Evolutionary conservation across 1,284 basidiomycete genomes (phyloP), one percentile per base, ranked within the genome.

Genomic region (Trametes hirsuta): DNA sequence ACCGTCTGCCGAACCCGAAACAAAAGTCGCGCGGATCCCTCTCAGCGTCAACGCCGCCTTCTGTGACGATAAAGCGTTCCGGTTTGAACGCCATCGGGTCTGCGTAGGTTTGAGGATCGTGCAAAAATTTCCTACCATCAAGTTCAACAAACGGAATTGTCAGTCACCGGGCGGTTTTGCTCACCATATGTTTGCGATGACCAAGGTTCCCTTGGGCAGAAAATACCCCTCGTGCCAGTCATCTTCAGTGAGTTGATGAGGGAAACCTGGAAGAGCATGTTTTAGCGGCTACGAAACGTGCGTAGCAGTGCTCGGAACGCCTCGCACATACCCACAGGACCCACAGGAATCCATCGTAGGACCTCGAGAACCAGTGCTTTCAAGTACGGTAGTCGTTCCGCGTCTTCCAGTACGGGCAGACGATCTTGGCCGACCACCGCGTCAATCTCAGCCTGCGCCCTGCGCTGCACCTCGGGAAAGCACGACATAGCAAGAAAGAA

Each of bases 381-480:
- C 14, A 72, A 49, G 62, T 74, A 76, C 1, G 73, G 74, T 6
- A 75, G 66, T 25, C 48, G 45, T 1, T 64, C 61, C 25, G 66
- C 66, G 54, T 75, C 74, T 1, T 61, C 64, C 42, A 69, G 59
- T 3, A 54, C 64, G 3, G 72, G 72, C 5, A 73, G 66, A 8
- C 72, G 65, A 22, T 69, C 67, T 14, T 41, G 18, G 18, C 72
- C 70, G 36, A 75, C 61, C 22, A 71, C 66, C 4, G 58, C 52
- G 56, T 73, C 72, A 45, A 76, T 63, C 53, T 76, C 73, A 10
- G 58, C 66, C 53, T 74, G 72, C 1, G 72, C 73, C 46, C 67
- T 69, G 36, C 52, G 52, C 56, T 75, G 73, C 4, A 70, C 66
- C 15, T 73, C 69, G 3, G 74, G 74, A 55, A 67, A 64, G 11